Conservation (phyloP, 1,284 basidiomycete genomes). For the Xerocomus alliaceus region DNA sequence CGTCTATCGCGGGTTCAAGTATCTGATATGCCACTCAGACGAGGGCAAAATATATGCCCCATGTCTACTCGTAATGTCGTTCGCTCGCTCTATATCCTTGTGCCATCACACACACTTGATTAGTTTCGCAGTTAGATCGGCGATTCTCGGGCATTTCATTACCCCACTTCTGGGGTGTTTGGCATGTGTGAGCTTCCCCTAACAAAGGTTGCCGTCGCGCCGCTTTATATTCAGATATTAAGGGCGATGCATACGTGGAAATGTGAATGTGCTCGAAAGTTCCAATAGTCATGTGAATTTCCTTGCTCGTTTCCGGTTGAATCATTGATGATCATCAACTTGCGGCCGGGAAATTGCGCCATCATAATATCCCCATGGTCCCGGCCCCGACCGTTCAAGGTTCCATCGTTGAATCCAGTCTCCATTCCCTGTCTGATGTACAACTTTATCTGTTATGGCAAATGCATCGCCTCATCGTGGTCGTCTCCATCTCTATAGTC, state of each 20-base stretch:
- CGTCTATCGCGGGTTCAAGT: neutral
- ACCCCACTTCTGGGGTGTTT: neutral
- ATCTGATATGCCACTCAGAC: neutral
- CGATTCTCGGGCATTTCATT: neutral
- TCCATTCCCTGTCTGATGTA: neutral
- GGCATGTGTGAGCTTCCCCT: neutral
- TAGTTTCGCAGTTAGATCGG: conserved; percentile 4
- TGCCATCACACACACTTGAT: neutral
- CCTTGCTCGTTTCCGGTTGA: conserved; percentile 18
- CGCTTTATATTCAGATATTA: neutral
- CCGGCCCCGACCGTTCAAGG: conserved; percentile 17
- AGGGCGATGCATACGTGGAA: neutral
- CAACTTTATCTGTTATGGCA: neutral
- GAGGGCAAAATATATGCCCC: neutral
- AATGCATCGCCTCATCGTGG: neutral
- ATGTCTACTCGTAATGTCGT: neutral
- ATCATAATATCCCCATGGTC: too few relatives aligned
- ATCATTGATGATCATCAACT: conserved; percentile 3
- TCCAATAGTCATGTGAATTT: conserved; percentile 1
- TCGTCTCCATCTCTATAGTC: neutral
- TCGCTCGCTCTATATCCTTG: neutral
- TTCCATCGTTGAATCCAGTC: neutral
- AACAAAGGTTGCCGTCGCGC: neutral
- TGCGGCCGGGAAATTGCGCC: neutral
- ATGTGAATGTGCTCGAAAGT: neutral